Evolutionary conservation across 768 basidiomycete genomes (phyloP), one percentile per base, ranked within the genome.

Genomic region (Termitomyces sp.): DNA sequence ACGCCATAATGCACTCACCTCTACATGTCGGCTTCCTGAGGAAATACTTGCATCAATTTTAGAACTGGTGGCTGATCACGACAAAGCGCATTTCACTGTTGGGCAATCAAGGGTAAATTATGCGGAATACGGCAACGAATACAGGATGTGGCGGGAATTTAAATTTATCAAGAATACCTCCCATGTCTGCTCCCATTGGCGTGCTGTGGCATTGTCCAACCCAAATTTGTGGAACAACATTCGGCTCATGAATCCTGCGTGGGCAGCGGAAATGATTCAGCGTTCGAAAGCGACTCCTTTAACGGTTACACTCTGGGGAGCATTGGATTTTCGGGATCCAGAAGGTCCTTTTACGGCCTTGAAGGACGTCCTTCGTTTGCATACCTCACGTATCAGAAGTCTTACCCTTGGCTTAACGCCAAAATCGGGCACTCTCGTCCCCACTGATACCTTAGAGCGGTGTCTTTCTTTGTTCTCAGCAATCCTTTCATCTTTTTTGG

Each of bases 181-280:
- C 10, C 53, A 59, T 53, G 48, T 55, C 27, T 59, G 58, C 14
- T 44, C 46, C 12, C 53, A 55, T 37, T 59, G 58, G 58, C 58
- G 58, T 13, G 24, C 22, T 5, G 34, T 45, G 13, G 53, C 58
- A 1, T 39, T 59, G 33, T 33, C 43, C 18, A 50, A 42, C 20
- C 54, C 54, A 30, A 40, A 22, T n/a, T 34, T 59, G 10, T 59
- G 48, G 53, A 54, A 32, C 5, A 27, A n/a, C 39, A 59, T 55
- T 34, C 37, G 34, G 22, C 49, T 55, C 18, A 26, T 24, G 40
- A 22, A 42, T 42, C 27, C 30, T 7, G 13, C 27, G 5, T 57
- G 47, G 47, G 53, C 53, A 3, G 33, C 42, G 2, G 58, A 59
- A 27, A 59, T 55, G 58, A 7, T 55, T 4, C n/a, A 5, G 4